Conservation (phyloP, 1,139 yeast genomes). For the Debaryomyces subglobosus region DNA sequence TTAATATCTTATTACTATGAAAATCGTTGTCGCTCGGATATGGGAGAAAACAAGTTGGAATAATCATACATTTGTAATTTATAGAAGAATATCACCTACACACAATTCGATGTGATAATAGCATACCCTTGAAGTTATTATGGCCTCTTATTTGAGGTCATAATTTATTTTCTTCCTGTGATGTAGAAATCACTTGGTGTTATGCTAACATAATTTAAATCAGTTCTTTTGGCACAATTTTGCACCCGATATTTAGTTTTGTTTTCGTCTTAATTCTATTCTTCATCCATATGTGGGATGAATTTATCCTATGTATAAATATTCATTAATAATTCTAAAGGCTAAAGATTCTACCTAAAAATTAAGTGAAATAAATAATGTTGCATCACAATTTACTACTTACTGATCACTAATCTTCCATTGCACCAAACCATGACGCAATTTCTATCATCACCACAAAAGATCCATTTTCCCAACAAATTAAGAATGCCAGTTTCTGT, state of each 20-base stretch:
- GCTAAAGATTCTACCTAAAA: neutral
- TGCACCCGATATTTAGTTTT: too few relatives aligned
- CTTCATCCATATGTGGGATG: neutral
- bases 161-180: too few relatives aligned
- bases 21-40: neutral
- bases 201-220: too few relatives aligned
- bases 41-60: neutral
- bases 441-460: constrained; percentile 92
- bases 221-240: too few relatives aligned
- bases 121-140: too few relatives aligned
- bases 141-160: too few relatives aligned
- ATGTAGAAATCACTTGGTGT: too few relatives aligned
- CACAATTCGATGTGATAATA: too few relatives aligned
- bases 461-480: constrained; percentile 87
- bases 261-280: neutral
- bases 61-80: neutral
- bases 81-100: neutral
- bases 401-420: constrained; percentile 63
- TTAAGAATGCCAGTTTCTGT: constrained; percentile 42
- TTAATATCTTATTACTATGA: too few relatives aligned
- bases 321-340: neutral
- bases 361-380: neutral
- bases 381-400: constrained; percentile 17
- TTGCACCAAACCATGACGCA: constrained; percentile 79
- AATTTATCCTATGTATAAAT: neutral